Base-by-base conservation (phyloP, 768 basidiomycete species). In the Pseudohyphozyma bogoriensis region DNA sequence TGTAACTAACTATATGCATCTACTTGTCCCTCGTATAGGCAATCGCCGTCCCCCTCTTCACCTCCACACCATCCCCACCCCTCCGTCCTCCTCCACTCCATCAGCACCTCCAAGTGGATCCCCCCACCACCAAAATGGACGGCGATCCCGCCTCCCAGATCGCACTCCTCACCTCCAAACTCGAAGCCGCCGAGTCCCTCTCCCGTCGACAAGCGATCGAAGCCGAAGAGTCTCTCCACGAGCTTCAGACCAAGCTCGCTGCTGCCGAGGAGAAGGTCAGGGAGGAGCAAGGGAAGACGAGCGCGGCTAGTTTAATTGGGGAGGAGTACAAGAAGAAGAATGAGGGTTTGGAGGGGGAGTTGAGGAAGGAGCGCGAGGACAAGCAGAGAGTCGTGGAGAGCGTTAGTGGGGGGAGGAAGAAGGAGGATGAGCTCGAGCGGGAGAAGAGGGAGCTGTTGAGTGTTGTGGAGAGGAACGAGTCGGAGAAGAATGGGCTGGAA, bases 371-470 rank as follows among this genome's bases (percentile, higher is more conserved):
- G 51, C 37, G 28, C n/a, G 39, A 24, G 26, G 39, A 47, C 40
- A 32, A 51, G 6, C 36, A 40, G 35, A 24, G 36, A 10, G 52
- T 24, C 7, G 55, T 51, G 37, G 44, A 33, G 20, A 22, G 13
- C 4, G 51, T 53, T 26, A 35, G 24, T 10, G 50, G 40, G 28
- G 4, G 51, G 24, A 28, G 33, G 33, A 44, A n/a, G 32, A 29
- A 50, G 16, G 51, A 53, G 2, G 58, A 60, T 1, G 28, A 56
- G 28, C 80, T 80, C 1, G 89, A 95, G 64, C 80, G 86, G 56
- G 92, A 95, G 77, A 95, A 95, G 74, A 82, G 89, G 36, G 89
- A 92, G 64, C 79, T 95, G 50, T 78, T 92, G 45, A 82, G 81
- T 32, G 85, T 90, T 46, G 82, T 91, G 7, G 89, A 86, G 72